These are phyloP conservation scores for Amaranthus cruentus DNA, from an alignment of 148 eudicot species.

Conservation along the genomic window DNA sequence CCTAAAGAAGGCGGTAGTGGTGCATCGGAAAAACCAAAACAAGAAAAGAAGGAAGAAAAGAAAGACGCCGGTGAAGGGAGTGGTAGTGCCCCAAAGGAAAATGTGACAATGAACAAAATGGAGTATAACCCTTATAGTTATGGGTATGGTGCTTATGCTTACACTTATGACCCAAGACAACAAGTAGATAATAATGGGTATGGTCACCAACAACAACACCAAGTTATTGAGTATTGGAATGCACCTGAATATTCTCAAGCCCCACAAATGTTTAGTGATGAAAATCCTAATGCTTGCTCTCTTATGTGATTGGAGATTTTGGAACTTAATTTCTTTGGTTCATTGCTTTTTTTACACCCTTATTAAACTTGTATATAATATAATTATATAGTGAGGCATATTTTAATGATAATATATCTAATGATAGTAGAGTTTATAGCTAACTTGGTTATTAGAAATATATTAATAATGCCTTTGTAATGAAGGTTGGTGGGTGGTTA, in stretches of 20 bases:
- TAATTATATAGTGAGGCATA: slow-evolving; percentile 16
- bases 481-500: not conserved
- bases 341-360: not conserved
- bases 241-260: slow-evolving; percentile 39
- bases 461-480: not conserved
- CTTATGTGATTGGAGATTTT: slow-evolving; percentile 38
- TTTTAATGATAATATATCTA: not conserved
- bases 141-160: slow-evolving; percentile 7
- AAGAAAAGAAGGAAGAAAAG: slow-evolving; percentile 24
- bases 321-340: not conserved
- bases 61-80: slow-evolving; percentile 16
- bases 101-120: slow-evolving; percentile 33
- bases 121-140: slow-evolving; percentile 38
- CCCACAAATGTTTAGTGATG: slow-evolving; percentile 63
- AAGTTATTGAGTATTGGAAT: slow-evolving; percentile 27
- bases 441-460: not conserved
- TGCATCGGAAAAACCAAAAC: not conserved
- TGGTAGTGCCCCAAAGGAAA: slow-evolving; percentile 11
- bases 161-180: slow-evolving; percentile 25
- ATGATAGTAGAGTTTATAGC: not conserved
- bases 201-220: not conserved
- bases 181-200: slow-evolving; percentile 23
- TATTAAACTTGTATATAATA: not conserved
- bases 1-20: slow-evolving; percentile 18
- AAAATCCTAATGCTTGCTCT: slow-evolving; percentile 65